Base-by-base conservation (phyloP, 805 yeast species). In the Dipodascus albidus region DNA sequence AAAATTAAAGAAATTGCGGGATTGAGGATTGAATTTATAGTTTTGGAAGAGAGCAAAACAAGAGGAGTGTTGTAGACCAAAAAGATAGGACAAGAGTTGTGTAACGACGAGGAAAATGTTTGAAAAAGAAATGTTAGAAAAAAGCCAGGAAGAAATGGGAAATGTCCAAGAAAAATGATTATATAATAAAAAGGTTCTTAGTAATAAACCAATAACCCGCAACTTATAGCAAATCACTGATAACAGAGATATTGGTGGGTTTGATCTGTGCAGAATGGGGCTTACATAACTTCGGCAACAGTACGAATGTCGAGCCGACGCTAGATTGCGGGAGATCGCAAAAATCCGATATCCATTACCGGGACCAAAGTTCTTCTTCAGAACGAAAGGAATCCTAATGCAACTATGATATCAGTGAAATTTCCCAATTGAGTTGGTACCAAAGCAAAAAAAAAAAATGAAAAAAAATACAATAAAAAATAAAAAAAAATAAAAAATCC, bases 21-120 rank as follows among this genome's bases (percentile, higher is more conserved):
- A 27, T 27, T 27, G 6, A 11, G 33, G 33, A 27, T 27, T 6
- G 33, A 27, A 27, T 27, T 27, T 27, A 27, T 27, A 27, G 33
- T 27, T 27, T 27, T 27, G 6, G n/a, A n/a, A n/a, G n/a, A n/a
- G n/a, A n/a, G n/a, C 11, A 6, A 27, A 11, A 27, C 33, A 27
- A 27, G 33, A 27, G 33, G 11, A 6, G 9, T 27, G 33, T 27
- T 6, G 11, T 27, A 27, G 9, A 6, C 33, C 33, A 11, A 27
- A 11, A 27, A 27, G 6, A 27, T 27, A 11, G 33, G 33, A 27
- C 33, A 27, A 27, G 11, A 27, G 33, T 27, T 6, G 11, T 6
- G 33, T 27, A 91, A 67, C 0, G 96, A 80, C 19, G 93, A 62
- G 27, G 90, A 83, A 17, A 93, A 80, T 0, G 82, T 76, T 2